Evolutionary conservation across 306 rosid species (phyloP).

Genomic region (Quercus bicolor): DNA sequence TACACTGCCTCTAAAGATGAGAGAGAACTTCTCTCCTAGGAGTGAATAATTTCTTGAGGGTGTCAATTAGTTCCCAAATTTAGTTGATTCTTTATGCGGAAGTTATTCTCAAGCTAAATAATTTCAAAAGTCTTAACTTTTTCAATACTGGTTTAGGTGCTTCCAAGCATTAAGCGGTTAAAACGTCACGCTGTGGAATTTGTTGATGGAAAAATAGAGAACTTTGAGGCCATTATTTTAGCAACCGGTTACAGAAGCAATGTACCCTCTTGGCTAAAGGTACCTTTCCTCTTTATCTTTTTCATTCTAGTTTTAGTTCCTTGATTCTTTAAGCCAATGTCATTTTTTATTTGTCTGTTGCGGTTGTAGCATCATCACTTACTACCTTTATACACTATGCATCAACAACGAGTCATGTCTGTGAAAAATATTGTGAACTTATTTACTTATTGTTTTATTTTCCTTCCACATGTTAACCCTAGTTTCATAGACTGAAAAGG

Average conservation of each 20-base stretch:
- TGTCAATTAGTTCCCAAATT: too few species aligned
- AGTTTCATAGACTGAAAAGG: neutral
- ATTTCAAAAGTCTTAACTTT: neutral
- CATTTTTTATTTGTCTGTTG: too few species aligned
- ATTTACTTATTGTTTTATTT: neutral
- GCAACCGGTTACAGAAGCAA: slow-evolving; percentile 99
- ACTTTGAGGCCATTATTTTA: slow-evolving; percentile 76
- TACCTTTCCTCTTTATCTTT: slow-evolving; percentile 14
- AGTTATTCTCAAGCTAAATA: neutral
- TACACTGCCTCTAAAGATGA: too few species aligned
- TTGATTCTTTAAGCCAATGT: neutral
- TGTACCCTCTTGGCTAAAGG: slow-evolving; percentile 98
- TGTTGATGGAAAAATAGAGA: slow-evolving; percentile 57
- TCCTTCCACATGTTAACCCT: neutral
- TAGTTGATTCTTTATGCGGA: neutral
- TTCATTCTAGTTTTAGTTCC: neutral
- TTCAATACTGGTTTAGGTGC: slow-evolving; percentile 43
- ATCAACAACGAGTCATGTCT: too few species aligned
- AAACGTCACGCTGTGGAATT: slow-evolving; percentile 70
- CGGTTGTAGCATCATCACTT: too few species aligned
- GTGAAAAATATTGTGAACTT: too few species aligned
- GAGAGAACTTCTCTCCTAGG: too few species aligned
- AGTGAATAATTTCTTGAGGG: too few species aligned
- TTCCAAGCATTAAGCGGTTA: slow-evolving; percentile 72
- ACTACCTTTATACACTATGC: too few species aligned